Base-by-base conservation (phyloP, 352 stramenopile species). In the Thalassiosira livingstoniorum region DNA sequence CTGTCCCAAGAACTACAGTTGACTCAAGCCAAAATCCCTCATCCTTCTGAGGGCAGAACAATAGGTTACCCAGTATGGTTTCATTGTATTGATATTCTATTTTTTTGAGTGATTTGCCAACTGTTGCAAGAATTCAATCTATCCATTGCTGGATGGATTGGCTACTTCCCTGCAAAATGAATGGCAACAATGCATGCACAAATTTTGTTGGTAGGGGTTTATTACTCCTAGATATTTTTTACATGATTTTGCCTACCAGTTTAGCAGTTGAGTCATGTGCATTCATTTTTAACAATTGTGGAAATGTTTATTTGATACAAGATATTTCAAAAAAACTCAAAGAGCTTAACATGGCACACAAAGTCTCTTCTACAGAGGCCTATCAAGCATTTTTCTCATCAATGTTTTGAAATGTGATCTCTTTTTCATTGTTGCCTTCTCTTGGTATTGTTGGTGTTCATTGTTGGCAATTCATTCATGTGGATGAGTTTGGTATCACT, bases 401-500 rank as follows among this genome's bases (percentile, higher is more conserved):
- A 63, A 63, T 21, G 2, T 32, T 7, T 37, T 63, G 27, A 63
- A 63, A 35, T 32, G n/a, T 37, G 54, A 63, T 3, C 21, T 63
- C 2, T 63, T 63, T 37, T 63, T 63, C 54, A 37, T 4, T 39
- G 4, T 29, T 29, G 10, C 54, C 45, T 15, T 47, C 45, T 23
- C 43, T 73, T 45, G 65, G 65, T 25, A 62, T 73, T 63, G 23
- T 43, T 47, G 13, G 34, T 32, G 45, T 47, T 4, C 65, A 43
- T 23, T 25, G 65, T 29, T 13, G 45, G 10, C 61, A 62, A 37
- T 57, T 63, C 43, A 51, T 73, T 73, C 45, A 73, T 63, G 65
- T 73, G 31, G 65, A 73, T 62, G 45, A 73, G 31, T 73, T 73
- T 47, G 65, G 43, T 25, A 73, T 73, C 32, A 37, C 43, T 23